phyloP scores from a whole-genome alignment of 2,329 filamentous ascomycete genomes.

The Pyrenophora teres region DNA sequence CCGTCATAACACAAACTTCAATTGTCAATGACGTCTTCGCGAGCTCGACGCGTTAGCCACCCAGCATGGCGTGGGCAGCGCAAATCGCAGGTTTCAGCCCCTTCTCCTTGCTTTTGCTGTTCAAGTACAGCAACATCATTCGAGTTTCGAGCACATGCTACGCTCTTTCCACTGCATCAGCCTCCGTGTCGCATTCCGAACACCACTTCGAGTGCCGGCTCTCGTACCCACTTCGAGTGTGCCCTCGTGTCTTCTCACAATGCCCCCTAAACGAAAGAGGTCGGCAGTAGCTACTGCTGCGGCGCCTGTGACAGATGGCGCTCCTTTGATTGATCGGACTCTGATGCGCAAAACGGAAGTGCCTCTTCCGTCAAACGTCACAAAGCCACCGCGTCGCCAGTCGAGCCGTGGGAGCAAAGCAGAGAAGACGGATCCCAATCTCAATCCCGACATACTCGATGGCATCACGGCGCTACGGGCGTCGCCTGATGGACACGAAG shows the following conservation, averaged over 20 bases:
- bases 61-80: slow-evolving; percentile 17
- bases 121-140: slow-evolving; percentile 8
- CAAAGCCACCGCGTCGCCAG: slow-evolving; percentile 32
- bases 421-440: slow-evolving; percentile 38
- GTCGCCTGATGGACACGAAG: slow-evolving; percentile 49
- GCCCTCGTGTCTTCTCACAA: slow-evolving; percentile 14
- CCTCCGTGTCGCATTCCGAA: slow-evolving; percentile 23
- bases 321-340: slow-evolving; percentile 14
- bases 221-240: slow-evolving; percentile 10
- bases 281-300: slow-evolving; percentile 32
- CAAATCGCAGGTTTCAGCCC: slow-evolving; percentile 9
- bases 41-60: slow-evolving; percentile 29
- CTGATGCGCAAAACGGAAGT: slow-evolving; percentile 30
- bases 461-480: slow-evolving; percentile 49
- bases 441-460: slow-evolving; percentile 50
- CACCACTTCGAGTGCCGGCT: slow-evolving; percentile 21
- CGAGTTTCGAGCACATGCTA: slow-evolving; percentile 32
- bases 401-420: slow-evolving; percentile 29
- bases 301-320: slow-evolving; percentile 12
- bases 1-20: slow-evolving; percentile 18
- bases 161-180: slow-evolving; percentile 26
- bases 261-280: slow-evolving; percentile 41
- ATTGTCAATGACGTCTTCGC: slow-evolving; percentile 26
- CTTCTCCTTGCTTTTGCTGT: slow-evolving; percentile 1
- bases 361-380: slow-evolving; percentile 28